These are phyloP conservation scores for Solanum chaucha DNA, from an alignment of 257 asterid species.

Conservation along the genomic window DNA sequence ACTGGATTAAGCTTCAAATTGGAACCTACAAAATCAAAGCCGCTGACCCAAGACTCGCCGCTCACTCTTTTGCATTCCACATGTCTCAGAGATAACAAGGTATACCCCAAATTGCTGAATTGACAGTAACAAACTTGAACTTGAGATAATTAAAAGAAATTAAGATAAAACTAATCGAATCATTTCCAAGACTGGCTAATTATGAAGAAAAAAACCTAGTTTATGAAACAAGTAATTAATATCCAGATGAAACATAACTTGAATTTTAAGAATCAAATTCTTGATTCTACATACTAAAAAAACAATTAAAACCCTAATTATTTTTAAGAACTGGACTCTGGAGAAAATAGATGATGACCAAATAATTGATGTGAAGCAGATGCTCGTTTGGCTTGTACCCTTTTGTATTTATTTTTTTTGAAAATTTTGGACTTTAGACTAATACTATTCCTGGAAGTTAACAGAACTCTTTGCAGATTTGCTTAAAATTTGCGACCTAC, in stretches of 20 bases:
- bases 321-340: background rate
- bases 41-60: constrained; percentile 53
- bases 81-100: constrained; percentile 97
- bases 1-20: constrained; percentile 68
- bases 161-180: background rate
- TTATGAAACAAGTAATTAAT: background rate
- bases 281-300: background rate
- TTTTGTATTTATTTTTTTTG: background rate
- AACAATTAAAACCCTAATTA: background rate
- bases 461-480: background rate
- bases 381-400: background rate
- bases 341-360: background rate
- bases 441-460: background rate
- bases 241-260: background rate
- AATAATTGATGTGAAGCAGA: background rate
- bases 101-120: constrained; percentile 20
- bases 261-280: background rate
- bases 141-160: background rate
- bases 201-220: background rate
- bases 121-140: background rate
- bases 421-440: background rate
- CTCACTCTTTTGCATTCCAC: constrained; percentile 71
- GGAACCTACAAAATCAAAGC: constrained; percentile 45
- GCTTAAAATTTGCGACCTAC: background rate
- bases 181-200: background rate